Evolutionary conservation across 83 land plant species (phyloP), one percentile per base, ranked within the genome.

Genomic region (Diphasiastrum complanatum): DNA sequence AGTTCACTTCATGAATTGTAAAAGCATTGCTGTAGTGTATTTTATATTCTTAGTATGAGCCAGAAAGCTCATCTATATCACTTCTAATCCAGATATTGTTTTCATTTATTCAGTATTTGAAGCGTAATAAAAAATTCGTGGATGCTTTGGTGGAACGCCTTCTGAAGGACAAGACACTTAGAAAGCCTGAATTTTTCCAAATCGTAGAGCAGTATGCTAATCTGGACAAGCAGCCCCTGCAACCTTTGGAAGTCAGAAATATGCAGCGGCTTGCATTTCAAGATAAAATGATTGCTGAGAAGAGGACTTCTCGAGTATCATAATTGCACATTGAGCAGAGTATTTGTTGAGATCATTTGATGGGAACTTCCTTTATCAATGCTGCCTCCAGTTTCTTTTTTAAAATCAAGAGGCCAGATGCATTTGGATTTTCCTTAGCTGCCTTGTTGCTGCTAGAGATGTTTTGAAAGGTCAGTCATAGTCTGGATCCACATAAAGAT

Each of bases 241-340:
- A 47, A 19, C 70, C 70, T 1, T 49, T 67, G 29, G 70, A 67
- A 59, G 65, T 43, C 18, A 46, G 70, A 16, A 22, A 67, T n/a
- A 38, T 31, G 18, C n/a, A 59, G 20, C 61, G 43, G 11, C 37
- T 49, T n/a, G 65, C 40, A 18, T 67, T 67, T 45, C 61, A 57
- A 40, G 70, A 67, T 4, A 26, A 26, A 23, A 67, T 67, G 70
- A 16, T 49, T 8, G 16, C 8, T 8, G 6, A 8, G 22, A 49
- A 49, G 20, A 6, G 52, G 12, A 8, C 43, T 16, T 40, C 43
- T 16, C 43, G 43, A 8, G 43, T 40, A 8, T 40, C 8, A 40
- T 16, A 40, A n/a, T n/a, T n/a, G n/a, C n/a, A n/a, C n/a, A n/a
- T n/a, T n/a, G n/a, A n/a, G n/a, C n/a, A n/a, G n/a, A n/a, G n/a